A percentile compares a stretch with the other conserved stretches of the same genome.
These are phyloP conservation scores for Tephrocybe sp. DNA, from an alignment of 768 basidiomycete species.

Conservation along the genomic window DNA sequence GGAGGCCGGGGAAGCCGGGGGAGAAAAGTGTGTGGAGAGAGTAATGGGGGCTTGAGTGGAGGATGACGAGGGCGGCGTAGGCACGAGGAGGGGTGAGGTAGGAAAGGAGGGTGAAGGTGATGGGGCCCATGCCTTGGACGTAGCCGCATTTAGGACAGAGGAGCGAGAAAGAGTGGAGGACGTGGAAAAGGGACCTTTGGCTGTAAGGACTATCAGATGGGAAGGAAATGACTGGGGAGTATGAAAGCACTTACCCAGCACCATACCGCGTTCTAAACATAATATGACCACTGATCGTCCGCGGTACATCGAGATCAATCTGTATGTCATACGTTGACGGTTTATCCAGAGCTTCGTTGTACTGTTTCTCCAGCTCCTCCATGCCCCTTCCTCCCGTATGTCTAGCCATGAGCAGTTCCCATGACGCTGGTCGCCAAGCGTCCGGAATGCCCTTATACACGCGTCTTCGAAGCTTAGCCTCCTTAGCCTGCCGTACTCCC, in stretches of 20 bases:
- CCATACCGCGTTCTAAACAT: slow-evolving; percentile 96
- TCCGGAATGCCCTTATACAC: slow-evolving; percentile 97
- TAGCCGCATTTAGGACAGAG: slow-evolving; percentile 88
- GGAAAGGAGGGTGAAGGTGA: slow-evolving; percentile 91
- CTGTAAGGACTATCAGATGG: slow-evolving; percentile 39
- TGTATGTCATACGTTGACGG: slow-evolving; percentile 93
- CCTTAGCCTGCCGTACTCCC: slow-evolving; percentile 65
- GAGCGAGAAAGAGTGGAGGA: slow-evolving; percentile 89
- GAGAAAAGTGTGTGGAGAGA: slow-evolving; percentile 85
- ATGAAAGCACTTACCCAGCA: slow-evolving; percentile 65
- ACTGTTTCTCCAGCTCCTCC: slow-evolving; percentile 47
- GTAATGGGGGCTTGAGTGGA: slow-evolving; percentile 75
- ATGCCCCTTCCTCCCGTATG: slow-evolving; percentile 36
- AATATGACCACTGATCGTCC: slow-evolving; percentile 93
- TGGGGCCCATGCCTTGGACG: slow-evolving; percentile 98
- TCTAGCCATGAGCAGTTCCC: slow-evolving; percentile 77
- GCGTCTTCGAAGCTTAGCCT: slow-evolving; percentile 67
- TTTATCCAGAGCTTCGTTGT: slow-evolving; percentile 66
- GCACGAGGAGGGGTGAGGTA: slow-evolving; percentile 91
- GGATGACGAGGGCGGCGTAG: slow-evolving; percentile 80
- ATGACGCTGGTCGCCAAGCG: slow-evolving; percentile 90
- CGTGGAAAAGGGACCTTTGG: slow-evolving; percentile 93
- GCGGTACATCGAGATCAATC: slow-evolving; percentile 95
- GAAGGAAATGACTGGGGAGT: not conserved
- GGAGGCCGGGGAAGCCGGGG: slow-evolving; percentile 93